Conservation (phyloP, 1,284 basidiomycete species). For the Puccinia coronata region DNA sequence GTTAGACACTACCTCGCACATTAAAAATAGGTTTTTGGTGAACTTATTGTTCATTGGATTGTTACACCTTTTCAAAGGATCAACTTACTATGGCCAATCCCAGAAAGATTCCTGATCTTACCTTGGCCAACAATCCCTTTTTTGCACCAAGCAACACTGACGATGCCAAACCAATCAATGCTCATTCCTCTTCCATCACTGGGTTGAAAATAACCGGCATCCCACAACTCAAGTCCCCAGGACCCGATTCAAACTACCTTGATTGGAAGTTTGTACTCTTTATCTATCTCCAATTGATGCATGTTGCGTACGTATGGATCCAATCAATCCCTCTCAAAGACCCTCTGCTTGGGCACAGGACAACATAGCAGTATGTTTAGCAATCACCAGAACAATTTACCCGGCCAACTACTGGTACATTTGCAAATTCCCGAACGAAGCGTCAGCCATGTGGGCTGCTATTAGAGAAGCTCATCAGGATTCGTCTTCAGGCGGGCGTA, state of each 20-base stretch:
- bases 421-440: background rate
- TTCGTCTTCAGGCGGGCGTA: background rate
- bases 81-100: no score
- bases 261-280: background rate
- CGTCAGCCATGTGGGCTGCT: background rate
- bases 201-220: background rate
- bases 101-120: no score
- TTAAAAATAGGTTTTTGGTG: no score
- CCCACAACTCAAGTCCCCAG: background rate
- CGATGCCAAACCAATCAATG: no score
- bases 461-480: background rate
- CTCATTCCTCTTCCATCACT: no score
- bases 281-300: background rate
- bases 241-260: constrained; percentile 4
- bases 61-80: no score
- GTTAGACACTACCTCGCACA: no score
- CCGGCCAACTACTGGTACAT: background rate
- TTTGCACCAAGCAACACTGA: no score
- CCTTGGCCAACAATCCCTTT: no score
- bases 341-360: background rate
- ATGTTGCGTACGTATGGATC: background rate
- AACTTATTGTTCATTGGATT: no score
- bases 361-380: constrained; percentile 8
- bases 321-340: background rate
- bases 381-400: background rate